Conservation (phyloP, 768 basidiomycete species). For the Russula ochroleuca region DNA sequence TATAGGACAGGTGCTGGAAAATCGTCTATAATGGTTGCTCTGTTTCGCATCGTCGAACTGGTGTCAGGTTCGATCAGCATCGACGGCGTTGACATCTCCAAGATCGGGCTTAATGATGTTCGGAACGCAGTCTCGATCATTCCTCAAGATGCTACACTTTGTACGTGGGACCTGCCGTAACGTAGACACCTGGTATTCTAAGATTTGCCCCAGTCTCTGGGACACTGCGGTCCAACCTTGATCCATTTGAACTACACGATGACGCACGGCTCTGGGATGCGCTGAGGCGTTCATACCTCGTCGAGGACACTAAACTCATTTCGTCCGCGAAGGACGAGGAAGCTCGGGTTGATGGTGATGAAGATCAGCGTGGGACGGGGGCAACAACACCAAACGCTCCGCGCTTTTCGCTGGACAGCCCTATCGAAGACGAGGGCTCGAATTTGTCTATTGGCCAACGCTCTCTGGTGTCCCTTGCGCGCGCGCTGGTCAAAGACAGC, state of each 20-base stretch:
- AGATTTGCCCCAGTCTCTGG: conserved; percentile 54
- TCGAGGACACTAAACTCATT: conserved; percentile 45
- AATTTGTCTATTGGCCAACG: conserved; percentile 82
- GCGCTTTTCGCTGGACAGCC: conserved; percentile 77
- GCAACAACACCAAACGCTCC: conserved; percentile 17
- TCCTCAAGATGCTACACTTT: conserved; percentile 64
- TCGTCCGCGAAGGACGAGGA: conserved; percentile 33
- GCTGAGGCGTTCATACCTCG: conserved; percentile 75
- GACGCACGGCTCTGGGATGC: conserved; percentile 87
- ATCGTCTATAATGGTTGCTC: conserved; percentile 82
- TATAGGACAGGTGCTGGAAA: conserved; percentile 77
- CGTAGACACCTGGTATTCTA: conserved; percentile 28
- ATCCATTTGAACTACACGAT: conserved; percentile 79
- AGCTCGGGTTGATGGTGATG: conserved; percentile 38
- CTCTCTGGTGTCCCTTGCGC: conserved; percentile 79
- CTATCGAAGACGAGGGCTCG: conserved; percentile 81
- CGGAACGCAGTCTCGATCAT: conserved; percentile 70
- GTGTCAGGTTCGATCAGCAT: conserved; percentile 68
- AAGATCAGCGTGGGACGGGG: conserved; percentile 38
- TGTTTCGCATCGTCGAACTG: conserved; percentile 83
- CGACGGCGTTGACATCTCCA: conserved; percentile 81
- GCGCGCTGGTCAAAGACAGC: conserved; percentile 83
- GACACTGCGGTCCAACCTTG: conserved; percentile 80
- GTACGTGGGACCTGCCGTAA: conserved; percentile 45
- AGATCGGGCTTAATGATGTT: conserved; percentile 71